phyloP scores from a whole-genome alignment of 1,139 yeast genomes.

The Wickerhamomyces sp. region DNA sequence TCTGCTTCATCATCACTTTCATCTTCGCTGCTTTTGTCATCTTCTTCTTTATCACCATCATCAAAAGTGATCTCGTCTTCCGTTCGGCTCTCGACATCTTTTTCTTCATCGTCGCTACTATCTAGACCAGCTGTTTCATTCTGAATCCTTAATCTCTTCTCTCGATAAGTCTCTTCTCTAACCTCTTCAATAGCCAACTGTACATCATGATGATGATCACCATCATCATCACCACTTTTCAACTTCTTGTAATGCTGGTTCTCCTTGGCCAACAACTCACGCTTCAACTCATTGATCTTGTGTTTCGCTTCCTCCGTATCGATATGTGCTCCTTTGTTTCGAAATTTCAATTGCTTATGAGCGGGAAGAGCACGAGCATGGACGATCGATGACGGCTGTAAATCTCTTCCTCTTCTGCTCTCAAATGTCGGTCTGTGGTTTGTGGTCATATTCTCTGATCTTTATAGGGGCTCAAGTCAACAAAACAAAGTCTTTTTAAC shows the following conservation, averaged over 20 bases:
- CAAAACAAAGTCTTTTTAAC: too few relatives aligned
- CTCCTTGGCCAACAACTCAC: slow-evolving; percentile 26
- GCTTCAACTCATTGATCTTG: slow-evolving; percentile 22
- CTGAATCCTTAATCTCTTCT: slow-evolving; percentile 14
- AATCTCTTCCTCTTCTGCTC: slow-evolving; percentile 69
- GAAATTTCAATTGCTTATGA: slow-evolving; percentile 60
- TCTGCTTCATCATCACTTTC: slow-evolving; percentile 33
- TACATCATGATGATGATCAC: too few relatives aligned
- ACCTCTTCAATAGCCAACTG: slow-evolving; percentile 3
- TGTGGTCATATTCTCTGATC: too few relatives aligned
- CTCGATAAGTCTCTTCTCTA: slow-evolving; percentile 10
- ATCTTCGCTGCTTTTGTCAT: slow-evolving; percentile 16
- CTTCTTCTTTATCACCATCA: slow-evolving; percentile 15
- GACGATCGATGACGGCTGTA: slow-evolving; percentile 39
- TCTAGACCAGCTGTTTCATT: slow-evolving; percentile 14
- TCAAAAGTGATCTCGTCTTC: slow-evolving; percentile 8
- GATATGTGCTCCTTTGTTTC: slow-evolving; percentile 26
- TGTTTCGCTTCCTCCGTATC: slow-evolving; percentile 12
- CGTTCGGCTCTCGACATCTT: slow-evolving; percentile 7
- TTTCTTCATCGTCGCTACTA: slow-evolving; percentile 10
- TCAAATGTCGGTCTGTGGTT: slow-evolving; percentile 90
- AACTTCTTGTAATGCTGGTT: slow-evolving; percentile 15
- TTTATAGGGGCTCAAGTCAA: too few relatives aligned
- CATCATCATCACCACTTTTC: too few relatives aligned
- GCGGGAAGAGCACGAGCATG: slow-evolving; percentile 72